Conservation (phyloP, 2,329 filamentous ascomycete species). For the Scorias spongiosa region DNA sequence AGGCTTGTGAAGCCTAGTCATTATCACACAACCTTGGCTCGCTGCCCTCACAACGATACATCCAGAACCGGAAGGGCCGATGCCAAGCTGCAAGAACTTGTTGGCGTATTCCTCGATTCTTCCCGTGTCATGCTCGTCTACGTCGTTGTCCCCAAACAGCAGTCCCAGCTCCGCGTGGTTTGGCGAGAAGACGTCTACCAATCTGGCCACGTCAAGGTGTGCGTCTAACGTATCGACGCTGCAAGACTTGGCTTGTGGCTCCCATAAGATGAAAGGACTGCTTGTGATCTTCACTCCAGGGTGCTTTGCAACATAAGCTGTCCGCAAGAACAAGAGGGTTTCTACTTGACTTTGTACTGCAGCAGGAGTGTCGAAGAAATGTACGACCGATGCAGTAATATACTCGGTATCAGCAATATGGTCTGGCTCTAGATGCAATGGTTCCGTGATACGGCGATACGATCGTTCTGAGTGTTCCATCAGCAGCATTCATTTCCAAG, state of each 20-base stretch:
- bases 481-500: not conserved
- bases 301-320: constrained; percentile 1
- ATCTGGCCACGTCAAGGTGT: constrained; percentile 6
- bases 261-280: constrained; percentile 13
- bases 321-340: not conserved
- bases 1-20: not conserved
- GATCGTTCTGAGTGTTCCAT: constrained; percentile 3
- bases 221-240: constrained; percentile 6
- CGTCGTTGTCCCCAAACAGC: constrained; percentile 7
- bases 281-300: not conserved
- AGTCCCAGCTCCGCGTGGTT: constrained; percentile 14
- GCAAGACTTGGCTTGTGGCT: constrained; percentile 15
- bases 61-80: constrained; percentile 12
- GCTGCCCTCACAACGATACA: constrained; percentile 8
- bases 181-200: constrained; percentile 16
- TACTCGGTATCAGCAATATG: constrained; percentile 5
- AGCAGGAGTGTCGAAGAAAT: constrained; percentile 14
- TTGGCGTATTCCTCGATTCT: constrained; percentile 9
- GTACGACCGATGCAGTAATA: constrained; percentile 6
- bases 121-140: constrained; percentile 4
- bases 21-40: not conserved
- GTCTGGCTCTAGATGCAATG: constrained; percentile 7
- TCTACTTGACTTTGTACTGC: constrained; percentile 5
- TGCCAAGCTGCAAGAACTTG: constrained; percentile 6
- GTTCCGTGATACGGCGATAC: constrained; percentile 12